phyloP scores from a whole-genome alignment of 1,284 basidiomycete species.

The Ustilago curta region DNA sequence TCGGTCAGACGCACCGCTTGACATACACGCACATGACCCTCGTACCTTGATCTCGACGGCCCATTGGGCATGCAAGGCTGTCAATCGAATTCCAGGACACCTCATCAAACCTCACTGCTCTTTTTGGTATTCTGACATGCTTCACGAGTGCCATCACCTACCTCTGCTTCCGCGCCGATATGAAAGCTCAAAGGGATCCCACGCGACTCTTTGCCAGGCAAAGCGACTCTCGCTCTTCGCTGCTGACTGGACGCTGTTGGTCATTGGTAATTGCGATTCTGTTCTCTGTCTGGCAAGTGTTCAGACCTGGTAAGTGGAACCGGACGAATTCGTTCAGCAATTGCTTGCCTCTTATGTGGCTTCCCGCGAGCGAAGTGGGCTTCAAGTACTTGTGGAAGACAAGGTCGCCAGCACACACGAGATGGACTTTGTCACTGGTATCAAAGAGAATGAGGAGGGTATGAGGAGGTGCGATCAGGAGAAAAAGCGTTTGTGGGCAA shows the following conservation, averaged over 20 bases:
- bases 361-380: constrained; percentile 79
- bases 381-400: constrained; percentile 72
- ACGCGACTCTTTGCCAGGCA: constrained; percentile 73
- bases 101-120: constrained; percentile 76
- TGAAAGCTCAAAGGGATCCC: constrained; percentile 76
- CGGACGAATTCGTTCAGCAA: constrained; percentile 78
- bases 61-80: neutral
- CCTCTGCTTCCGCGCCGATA: constrained; percentile 78
- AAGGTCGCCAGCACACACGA: constrained; percentile 53
- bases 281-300: constrained; percentile 70
- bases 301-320: constrained; percentile 57
- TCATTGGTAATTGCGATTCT: constrained; percentile 48
- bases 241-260: constrained; percentile 38
- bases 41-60: neutral
- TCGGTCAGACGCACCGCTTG: neutral
- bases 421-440: constrained; percentile 74
- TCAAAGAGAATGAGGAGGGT: constrained; percentile 55
- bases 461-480: constrained; percentile 29
- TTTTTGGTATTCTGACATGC: constrained; percentile 82
- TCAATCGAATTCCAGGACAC: neutral
- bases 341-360: constrained; percentile 80
- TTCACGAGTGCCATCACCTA: constrained; percentile 82
- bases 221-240: constrained; percentile 66
- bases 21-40: neutral
- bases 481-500: constrained; percentile 17